Evolutionary conservation across 2,329 filamentous ascomycete species (phyloP).

Genomic region (Penicillium psychrosexuale): DNA sequence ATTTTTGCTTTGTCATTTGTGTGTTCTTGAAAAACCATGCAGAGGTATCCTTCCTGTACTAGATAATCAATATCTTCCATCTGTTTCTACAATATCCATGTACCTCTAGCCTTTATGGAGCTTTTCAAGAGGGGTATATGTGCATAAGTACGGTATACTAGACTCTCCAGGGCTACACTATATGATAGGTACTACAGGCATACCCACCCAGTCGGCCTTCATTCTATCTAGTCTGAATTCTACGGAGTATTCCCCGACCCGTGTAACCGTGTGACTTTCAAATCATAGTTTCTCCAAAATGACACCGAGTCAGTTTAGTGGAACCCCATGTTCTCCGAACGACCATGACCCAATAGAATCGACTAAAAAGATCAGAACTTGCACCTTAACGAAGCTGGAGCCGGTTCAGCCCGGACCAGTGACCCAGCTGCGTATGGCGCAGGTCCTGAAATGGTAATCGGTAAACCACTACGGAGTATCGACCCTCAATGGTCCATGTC

Average conservation of each 20-base stretch:
- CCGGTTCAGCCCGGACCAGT: background rate
- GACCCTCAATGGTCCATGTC: background rate
- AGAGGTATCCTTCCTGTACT: background rate
- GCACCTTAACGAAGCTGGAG: slow-evolving; percentile 2
- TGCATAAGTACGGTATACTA: background rate
- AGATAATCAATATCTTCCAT: slow-evolving; percentile 21
- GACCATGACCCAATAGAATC: slow-evolving; percentile 13
- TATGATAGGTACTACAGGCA: background rate
- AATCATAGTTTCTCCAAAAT: background rate
- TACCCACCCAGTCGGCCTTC: background rate
- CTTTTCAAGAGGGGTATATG: background rate
- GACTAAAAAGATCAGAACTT: slow-evolving; percentile 6
- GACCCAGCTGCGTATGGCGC: background rate
- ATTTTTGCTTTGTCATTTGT: slow-evolving; percentile 4
- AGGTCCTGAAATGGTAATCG: background rate
- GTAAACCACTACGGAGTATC: background rate
- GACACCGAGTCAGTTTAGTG: slow-evolving; percentile 11
- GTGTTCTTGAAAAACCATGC: background rate
- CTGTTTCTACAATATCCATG: slow-evolving; percentile 9
- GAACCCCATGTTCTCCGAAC: slow-evolving; percentile 14
- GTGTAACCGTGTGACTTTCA: background rate
- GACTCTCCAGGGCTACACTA: background rate
- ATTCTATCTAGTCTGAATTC: background rate
- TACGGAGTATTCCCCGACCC: background rate
- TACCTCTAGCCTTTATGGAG: background rate